phyloP scores from a whole-genome alignment of 208 protist species.

The Crithidia acanthocephali region DNA sequence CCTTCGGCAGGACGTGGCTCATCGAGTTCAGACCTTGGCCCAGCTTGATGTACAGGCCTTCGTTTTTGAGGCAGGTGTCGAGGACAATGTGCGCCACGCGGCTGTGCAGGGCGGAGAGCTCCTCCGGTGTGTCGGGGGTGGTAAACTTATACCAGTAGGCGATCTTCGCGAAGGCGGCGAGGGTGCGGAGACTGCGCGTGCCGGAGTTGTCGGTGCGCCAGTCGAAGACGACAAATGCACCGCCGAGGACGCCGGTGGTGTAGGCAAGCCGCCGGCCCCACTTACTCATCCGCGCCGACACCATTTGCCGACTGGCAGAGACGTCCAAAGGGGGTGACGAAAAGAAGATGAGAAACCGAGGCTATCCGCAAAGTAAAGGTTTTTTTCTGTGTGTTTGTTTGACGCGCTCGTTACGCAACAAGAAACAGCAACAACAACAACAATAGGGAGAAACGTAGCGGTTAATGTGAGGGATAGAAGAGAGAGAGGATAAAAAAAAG shows the following conservation, averaged over 20 bases:
- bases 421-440: no score
- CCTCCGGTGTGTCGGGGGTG: constrained; percentile 57
- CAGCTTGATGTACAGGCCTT: constrained; percentile 91
- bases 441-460: no score
- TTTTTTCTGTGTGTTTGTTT: no score
- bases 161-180: constrained; percentile 44
- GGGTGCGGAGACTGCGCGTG: constrained; percentile 63
- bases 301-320: no score
- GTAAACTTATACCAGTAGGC: constrained; percentile 71
- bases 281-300: constrained; percentile 9
- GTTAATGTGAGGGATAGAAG: no score
- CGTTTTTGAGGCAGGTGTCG: constrained; percentile 74
- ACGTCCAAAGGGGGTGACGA: no score
- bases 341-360: constrained; percentile 10
- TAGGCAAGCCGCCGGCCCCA: constrained; percentile 37
- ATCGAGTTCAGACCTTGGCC: constrained; percentile 87
- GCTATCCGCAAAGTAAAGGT: no score
- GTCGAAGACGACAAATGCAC: constrained; percentile 40
- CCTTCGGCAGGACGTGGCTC: constrained; percentile 85
- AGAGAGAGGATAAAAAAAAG: no score
- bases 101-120: constrained; percentile 60
- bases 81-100: constrained; percentile 52
- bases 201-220: constrained; percentile 61
- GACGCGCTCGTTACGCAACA: no score
- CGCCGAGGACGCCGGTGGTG: constrained; percentile 26